Evolutionary conservation across 805 yeast genomes (phyloP).

Genomic region (Lipomyces yamadae): DNA sequence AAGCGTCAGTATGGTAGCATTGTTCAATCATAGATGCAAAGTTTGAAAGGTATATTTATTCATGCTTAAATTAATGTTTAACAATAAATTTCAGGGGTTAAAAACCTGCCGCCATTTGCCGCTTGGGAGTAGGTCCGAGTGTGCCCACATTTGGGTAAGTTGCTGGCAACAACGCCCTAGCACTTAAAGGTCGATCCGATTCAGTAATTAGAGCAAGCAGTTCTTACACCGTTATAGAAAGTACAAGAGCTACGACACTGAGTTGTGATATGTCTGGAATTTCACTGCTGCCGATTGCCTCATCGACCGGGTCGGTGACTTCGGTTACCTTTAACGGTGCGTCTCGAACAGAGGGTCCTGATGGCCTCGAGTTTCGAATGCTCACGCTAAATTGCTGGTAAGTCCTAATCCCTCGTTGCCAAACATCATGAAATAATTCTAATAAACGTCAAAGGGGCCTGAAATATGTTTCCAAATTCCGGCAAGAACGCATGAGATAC

Average conservation of each 20-base stretch:
- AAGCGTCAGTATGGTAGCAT: background rate
- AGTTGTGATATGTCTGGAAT: background rate
- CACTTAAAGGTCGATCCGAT: background rate
- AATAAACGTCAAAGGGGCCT: constrained; percentile 67
- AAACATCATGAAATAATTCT: background rate
- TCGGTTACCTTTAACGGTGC: background rate
- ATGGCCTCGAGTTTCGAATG: constrained; percentile 34
- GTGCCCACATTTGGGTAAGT: too few relatives aligned
- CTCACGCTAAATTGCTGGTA: constrained; percentile 47
- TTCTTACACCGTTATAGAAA: background rate
- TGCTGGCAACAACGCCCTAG: too few relatives aligned
- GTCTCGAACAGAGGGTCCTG: background rate
- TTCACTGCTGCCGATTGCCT: background rate
- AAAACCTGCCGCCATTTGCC: too few relatives aligned
- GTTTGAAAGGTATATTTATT: too few relatives aligned
- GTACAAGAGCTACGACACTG: background rate
- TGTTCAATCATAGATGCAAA: background rate
- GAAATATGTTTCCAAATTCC: constrained; percentile 74
- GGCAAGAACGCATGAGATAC: constrained; percentile 68
- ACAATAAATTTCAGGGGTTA: too few relatives aligned
- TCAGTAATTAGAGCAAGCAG: background rate
- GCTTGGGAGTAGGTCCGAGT: too few relatives aligned
- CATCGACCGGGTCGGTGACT: background rate
- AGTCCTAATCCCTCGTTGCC: constrained; percentile 9
- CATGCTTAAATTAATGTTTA: too few relatives aligned